phyloP scores from a whole-genome alignment of 176 grass and related monocot genomes.

The Poa annua region DNA sequence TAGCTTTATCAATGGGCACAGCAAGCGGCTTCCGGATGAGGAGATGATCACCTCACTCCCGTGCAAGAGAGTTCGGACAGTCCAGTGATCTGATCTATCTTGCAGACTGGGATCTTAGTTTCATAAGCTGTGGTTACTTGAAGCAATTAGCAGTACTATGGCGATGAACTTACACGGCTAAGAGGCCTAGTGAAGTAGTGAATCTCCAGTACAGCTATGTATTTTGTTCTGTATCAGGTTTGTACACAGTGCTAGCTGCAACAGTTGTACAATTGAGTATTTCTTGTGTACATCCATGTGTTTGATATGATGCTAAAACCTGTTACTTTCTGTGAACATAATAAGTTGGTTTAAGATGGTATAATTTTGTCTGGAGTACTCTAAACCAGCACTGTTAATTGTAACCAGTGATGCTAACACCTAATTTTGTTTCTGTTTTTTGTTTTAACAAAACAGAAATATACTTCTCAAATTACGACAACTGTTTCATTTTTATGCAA shows the following conservation, averaged over 20 bases:
- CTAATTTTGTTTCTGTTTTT: neutral
- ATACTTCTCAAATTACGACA: neutral
- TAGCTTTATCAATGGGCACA: slow-evolving; percentile 44
- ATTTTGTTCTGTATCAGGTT: neutral
- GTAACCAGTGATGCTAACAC: neutral
- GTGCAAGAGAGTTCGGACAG: slow-evolving; percentile 44
- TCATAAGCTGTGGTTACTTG: no score
- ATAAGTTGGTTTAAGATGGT: neutral
- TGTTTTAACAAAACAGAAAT: neutral
- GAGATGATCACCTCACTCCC: slow-evolving; percentile 38
- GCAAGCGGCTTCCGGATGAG: slow-evolving; percentile 39
- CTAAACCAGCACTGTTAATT: neutral
- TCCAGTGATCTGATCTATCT: slow-evolving; percentile 32
- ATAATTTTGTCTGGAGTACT: neutral
- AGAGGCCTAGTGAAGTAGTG: neutral
- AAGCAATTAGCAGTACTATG: neutral
- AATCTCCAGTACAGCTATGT: neutral
- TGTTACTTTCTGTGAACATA: slow-evolving; percentile 12
- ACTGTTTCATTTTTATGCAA: neutral
- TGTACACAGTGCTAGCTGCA: neutral
- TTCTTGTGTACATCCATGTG: neutral
- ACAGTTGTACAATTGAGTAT: neutral
- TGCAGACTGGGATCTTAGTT: neutral
- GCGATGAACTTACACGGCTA: neutral
- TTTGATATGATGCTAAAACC: neutral